These are phyloP conservation scores for Boletus reticulatus DNA, from an alignment of 768 basidiomycete genomes.

Conservation along the genomic window DNA sequence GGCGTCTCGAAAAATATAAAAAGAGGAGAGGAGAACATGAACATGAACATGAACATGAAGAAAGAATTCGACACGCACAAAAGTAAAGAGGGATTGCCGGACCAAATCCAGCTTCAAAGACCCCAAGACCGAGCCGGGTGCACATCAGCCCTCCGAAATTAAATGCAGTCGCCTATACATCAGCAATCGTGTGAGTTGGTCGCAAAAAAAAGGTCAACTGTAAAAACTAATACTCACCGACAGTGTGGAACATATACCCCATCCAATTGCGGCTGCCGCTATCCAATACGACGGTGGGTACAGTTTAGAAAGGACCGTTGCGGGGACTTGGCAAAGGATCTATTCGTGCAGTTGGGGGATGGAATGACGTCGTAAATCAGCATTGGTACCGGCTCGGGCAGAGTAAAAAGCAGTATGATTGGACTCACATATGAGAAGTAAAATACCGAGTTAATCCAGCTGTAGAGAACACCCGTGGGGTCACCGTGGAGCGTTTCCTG, in stretches of 20 bases:
- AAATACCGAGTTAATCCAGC: conserved; percentile 76
- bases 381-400: neutral
- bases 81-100: conserved; percentile 78
- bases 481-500: conserved; percentile 67
- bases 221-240: conserved; percentile 43
- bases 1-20: neutral
- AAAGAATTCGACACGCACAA: conserved; percentile 43
- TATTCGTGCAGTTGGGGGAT: conserved; percentile 19
- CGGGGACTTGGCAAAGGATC: conserved; percentile 72
- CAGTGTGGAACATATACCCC: conserved; percentile 74
- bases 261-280: conserved; percentile 61
- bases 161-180: conserved; percentile 55
- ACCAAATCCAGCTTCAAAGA: conserved; percentile 78
- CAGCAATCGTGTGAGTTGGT: neutral
- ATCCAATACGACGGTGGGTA: conserved; percentile 69
- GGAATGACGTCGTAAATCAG: neutral
- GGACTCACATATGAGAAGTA: conserved; percentile 71
- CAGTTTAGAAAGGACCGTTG: conserved; percentile 62
- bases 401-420: neutral
- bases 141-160: conserved; percentile 58
- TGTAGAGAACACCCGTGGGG: conserved; percentile 58
- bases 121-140: conserved; percentile 60
- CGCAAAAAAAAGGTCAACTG: neutral
- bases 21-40: neutral
- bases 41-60: no score